These are phyloP conservation scores for Xylariaceae sp. DNA, from an alignment of 2,329 filamentous ascomycete species.

Conservation along the genomic window DNA sequence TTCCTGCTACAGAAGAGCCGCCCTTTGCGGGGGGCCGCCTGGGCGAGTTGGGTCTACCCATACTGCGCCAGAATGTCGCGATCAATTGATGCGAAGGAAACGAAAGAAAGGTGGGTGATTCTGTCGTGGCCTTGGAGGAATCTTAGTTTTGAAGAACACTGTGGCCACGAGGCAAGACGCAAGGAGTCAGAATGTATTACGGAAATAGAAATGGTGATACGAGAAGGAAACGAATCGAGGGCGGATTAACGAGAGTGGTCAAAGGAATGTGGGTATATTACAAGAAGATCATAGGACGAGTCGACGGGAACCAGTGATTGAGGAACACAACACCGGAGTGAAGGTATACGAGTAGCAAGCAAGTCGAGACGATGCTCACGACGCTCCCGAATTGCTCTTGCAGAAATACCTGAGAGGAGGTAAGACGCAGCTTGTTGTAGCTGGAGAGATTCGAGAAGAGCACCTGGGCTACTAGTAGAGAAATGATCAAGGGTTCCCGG, in stretches of 20 bases:
- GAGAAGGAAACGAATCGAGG: slow-evolving; percentile 21
- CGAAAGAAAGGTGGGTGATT: slow-evolving; percentile 15
- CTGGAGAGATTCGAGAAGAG: slow-evolving; percentile 3
- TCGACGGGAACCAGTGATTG: slow-evolving; percentile 16
- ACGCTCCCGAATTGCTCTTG: slow-evolving; percentile 1
- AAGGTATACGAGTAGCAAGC: not conserved
- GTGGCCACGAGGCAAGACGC: slow-evolving; percentile 12
- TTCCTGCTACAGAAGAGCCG: slow-evolving; percentile 29
- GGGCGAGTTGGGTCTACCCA: slow-evolving; percentile 38
- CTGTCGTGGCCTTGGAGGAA: slow-evolving; percentile 26
- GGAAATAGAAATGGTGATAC: slow-evolving; percentile 3
- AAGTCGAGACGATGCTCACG: too few relatives aligned
- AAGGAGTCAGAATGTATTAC: slow-evolving; percentile 15
- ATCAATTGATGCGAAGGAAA: not conserved
- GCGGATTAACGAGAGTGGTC: slow-evolving; percentile 38
- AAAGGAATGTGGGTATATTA: slow-evolving; percentile 39
- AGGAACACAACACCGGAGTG: slow-evolving; percentile 8
- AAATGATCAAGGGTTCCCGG: slow-evolving; percentile 1
- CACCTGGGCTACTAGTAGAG: not conserved
- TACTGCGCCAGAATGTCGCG: slow-evolving; percentile 22
- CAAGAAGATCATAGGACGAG: slow-evolving; percentile 27
- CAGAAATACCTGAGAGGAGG: slow-evolving; percentile 4
- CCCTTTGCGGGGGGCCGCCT: slow-evolving; percentile 36
- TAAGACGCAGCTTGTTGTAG: not conserved
- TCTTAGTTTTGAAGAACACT: not conserved